A percentile compares a stretch with the other conserved stretches of the same genome.
Evolutionary conservation across 306 rosid genomes (phyloP).

Genomic region (Prunus campanulata): DNA sequence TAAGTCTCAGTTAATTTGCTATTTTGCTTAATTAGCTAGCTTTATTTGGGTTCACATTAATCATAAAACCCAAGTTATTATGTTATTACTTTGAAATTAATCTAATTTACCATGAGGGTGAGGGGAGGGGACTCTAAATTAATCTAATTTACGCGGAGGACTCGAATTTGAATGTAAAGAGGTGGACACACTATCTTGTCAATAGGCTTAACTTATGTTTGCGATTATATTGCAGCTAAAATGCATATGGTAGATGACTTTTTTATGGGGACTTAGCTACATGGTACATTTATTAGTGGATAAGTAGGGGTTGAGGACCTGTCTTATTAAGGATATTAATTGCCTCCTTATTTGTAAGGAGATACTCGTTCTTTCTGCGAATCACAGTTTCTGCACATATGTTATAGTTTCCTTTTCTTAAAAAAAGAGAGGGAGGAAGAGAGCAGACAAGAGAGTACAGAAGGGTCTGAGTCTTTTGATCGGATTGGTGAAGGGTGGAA

Average conservation of each 20-base stretch:
- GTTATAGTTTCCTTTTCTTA: not conserved
- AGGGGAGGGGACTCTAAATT: too few relatives aligned
- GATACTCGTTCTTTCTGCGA: too few relatives aligned
- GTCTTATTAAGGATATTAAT: not conserved
- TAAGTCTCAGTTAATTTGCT: not conserved
- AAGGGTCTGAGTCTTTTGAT: not conserved
- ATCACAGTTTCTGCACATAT: too few relatives aligned
- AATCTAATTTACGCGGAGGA: too few relatives aligned
- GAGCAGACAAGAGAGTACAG: not conserved
- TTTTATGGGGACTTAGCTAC: too few relatives aligned
- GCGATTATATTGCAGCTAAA: too few relatives aligned
- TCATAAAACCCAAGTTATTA: not conserved
- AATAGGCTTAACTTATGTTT: too few relatives aligned
- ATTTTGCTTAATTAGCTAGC: not conserved
- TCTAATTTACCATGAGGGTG: not conserved
- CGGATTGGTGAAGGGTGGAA: constrained; percentile 7
- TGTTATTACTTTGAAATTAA: constrained; percentile 1
- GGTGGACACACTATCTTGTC: too few relatives aligned
- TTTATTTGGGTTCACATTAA: not conserved
- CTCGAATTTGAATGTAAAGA: too few relatives aligned
- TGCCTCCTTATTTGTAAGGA: too few relatives aligned
- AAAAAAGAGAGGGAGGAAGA: constrained; percentile 6
- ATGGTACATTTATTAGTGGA: not conserved
- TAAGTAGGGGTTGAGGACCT: constrained; percentile 15
- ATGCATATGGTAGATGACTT: too few relatives aligned